A percentile compares a stretch with the other conserved stretches of the same genome.
phyloP scores from a whole-genome alignment of 73 alveolate genomes.

The Paramecium sonneborni region DNA sequence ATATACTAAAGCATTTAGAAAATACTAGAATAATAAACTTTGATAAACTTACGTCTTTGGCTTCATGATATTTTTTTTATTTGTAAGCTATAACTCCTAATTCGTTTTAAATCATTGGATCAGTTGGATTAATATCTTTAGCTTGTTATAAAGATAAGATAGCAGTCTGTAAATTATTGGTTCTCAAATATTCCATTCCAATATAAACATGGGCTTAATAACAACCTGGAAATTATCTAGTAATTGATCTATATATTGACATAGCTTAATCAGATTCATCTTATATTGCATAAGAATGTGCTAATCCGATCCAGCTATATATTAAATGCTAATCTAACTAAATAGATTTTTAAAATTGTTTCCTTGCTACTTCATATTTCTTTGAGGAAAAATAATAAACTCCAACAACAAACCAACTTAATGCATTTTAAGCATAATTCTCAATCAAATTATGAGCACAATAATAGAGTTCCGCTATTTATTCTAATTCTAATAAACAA shows the following conservation, averaged over 20 bases:
- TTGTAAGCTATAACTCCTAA: constrained; percentile 95
- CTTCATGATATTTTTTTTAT: constrained; percentile 84
- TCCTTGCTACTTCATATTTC: constrained; percentile 94
- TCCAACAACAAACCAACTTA: constrained; percentile 96
- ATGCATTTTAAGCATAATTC: constrained; percentile 91
- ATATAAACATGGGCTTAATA: constrained; percentile 93
- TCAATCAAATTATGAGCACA: constrained; percentile 94
- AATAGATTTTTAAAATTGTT: constrained; percentile 95
- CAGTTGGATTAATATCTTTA: constrained; percentile 84
- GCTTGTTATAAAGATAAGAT: constrained; percentile 91
- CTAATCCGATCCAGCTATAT: constrained; percentile 97
- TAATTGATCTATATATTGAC: constrained; percentile 96
- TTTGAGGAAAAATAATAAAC: constrained; percentile 93
- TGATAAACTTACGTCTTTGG: constrained; percentile 67
- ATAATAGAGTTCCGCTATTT: constrained; percentile 93
- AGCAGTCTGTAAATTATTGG: constrained; percentile 95
- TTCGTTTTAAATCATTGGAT: constrained; percentile 96
- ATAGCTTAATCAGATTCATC: constrained; percentile 98
- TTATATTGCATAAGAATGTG: constrained; percentile 96
- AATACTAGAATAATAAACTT: background rate
- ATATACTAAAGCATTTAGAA: constrained; percentile 81
- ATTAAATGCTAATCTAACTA: constrained; percentile 94
- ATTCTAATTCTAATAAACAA: constrained; percentile 90
- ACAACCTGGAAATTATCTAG: constrained; percentile 98
- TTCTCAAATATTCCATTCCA: constrained; percentile 98